phyloP scores from a whole-genome alignment of 495 filamentous ascomycete species.

The Amphirosellinia nigrospora region DNA sequence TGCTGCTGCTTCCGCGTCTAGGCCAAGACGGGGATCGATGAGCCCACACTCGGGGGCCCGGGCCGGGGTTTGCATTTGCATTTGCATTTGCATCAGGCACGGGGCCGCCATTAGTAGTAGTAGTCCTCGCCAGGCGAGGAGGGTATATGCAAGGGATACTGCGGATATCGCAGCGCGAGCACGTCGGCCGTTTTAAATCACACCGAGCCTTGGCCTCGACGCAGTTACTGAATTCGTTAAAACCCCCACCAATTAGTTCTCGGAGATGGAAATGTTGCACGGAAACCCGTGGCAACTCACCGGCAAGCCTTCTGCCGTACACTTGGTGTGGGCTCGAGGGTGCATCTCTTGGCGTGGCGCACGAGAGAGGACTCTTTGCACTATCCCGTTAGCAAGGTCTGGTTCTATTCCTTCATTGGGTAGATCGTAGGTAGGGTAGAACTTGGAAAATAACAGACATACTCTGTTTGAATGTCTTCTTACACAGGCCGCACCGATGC shows the following conservation, averaged over 20 bases:
- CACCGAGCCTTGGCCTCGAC: slow-evolving; percentile 48
- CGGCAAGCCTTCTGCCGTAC: slow-evolving; percentile 46
- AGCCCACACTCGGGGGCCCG: not conserved
- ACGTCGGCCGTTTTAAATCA: slow-evolving; percentile 43
- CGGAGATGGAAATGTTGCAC: not conserved
- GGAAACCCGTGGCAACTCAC: slow-evolving; percentile 10
- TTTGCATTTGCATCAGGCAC: not conserved
- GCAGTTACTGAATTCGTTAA: slow-evolving; percentile 33
- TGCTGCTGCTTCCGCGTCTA: not conserved
- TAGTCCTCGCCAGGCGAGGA: not conserved
- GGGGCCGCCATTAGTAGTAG: not conserved
- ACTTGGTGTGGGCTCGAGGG: slow-evolving; percentile 26
- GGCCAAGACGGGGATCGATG: not conserved
- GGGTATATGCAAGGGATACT: slow-evolving; percentile 42
- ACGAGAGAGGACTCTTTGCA: slow-evolving; percentile 42
- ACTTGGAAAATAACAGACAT: not conserved
- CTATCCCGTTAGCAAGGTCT: not conserved
- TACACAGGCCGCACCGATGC: slow-evolving; percentile 21
- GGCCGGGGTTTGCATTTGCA: not conserved
- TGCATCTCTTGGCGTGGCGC: slow-evolving; percentile 37
- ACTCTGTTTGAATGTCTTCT: slow-evolving; percentile 27
- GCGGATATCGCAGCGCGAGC: slow-evolving; percentile 45
- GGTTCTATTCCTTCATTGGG: not conserved
- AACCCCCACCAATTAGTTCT: not conserved
- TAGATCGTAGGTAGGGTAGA: too few species aligned